Conservation (phyloP, 208 protist species). For the Trypanosoma brucei region DNA sequence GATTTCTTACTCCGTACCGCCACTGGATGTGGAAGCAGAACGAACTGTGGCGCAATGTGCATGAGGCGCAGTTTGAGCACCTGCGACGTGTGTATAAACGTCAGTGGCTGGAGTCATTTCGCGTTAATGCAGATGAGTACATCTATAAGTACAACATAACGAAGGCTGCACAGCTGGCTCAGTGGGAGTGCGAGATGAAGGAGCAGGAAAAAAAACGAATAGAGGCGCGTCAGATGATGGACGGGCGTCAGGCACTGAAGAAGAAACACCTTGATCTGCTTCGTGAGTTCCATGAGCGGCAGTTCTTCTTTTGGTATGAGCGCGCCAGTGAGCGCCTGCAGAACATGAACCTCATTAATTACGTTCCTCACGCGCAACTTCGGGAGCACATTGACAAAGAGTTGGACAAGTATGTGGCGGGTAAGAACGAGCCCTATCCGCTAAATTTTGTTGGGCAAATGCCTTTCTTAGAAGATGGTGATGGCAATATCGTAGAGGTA, state of each 20-base stretch:
- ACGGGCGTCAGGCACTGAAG: slow-evolving; percentile 77
- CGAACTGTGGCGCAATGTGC: slow-evolving; percentile 89
- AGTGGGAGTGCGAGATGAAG: slow-evolving; percentile 91
- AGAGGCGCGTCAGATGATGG: slow-evolving; percentile 64
- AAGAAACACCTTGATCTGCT: slow-evolving; percentile 89
- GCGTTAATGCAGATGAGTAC: slow-evolving; percentile 91
- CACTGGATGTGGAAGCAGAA: slow-evolving; percentile 93
- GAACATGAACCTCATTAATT: slow-evolving; percentile 86
- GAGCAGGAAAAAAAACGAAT: slow-evolving; percentile 79
- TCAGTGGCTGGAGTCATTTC: slow-evolving; percentile 89
- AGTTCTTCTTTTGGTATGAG: slow-evolving; percentile 93
- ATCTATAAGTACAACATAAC: slow-evolving; percentile 93
- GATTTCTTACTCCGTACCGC: slow-evolving; percentile 85
- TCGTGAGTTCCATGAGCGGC: slow-evolving; percentile 85
- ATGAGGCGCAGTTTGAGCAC: slow-evolving; percentile 91
- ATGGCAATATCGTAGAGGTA: slow-evolving; percentile 78
- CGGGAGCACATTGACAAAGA: slow-evolving; percentile 84
- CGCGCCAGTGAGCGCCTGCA: slow-evolving; percentile 88
- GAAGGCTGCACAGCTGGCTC: slow-evolving; percentile 81
- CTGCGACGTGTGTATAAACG: slow-evolving; percentile 88
- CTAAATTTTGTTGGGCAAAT: slow-evolving; percentile 91
- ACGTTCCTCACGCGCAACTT: slow-evolving; percentile 65
- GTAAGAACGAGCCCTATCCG: slow-evolving; percentile 64
- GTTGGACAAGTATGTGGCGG: slow-evolving; percentile 85
- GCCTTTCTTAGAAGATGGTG: slow-evolving; percentile 80